phyloP scores from a whole-genome alignment of 2,329 filamentous ascomycete genomes.

The Botrytis fabae region DNA sequence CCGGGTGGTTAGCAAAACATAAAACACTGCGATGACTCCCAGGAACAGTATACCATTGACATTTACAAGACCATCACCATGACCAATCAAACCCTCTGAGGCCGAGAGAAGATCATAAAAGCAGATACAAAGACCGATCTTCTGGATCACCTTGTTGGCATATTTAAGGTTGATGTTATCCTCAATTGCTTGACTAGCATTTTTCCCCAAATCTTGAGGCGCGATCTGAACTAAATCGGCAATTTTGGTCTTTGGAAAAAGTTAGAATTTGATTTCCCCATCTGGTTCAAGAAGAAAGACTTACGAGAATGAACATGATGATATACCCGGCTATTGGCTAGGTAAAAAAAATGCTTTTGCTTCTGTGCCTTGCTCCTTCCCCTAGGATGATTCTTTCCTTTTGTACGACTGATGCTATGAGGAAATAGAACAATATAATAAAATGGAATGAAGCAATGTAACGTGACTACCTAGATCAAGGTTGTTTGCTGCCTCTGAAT shows the following conservation, averaged over 20 bases:
- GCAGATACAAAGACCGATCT: slow-evolving; percentile 89
- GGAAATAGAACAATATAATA: neutral
- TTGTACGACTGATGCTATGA: neutral
- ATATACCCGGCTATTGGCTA: neutral
- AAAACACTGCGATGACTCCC: neutral
- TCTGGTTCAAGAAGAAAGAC: slow-evolving; percentile 30
- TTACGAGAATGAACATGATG: slow-evolving; percentile 52
- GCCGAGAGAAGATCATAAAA: slow-evolving; percentile 88
- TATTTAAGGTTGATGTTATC: slow-evolving; percentile 98
- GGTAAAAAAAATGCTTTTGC: neutral
- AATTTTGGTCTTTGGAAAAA: slow-evolving; percentile 73
- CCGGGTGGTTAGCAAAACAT: slow-evolving; percentile 20
- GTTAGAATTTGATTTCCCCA: slow-evolving; percentile 16
- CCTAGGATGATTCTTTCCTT: neutral
- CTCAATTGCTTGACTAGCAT: slow-evolving; percentile 81
- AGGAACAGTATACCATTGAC: slow-evolving; percentile 69
- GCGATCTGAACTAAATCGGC: slow-evolving; percentile 92
- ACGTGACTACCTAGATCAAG: neutral
- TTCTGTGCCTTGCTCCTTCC: slow-evolving; percentile 1
- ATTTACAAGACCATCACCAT: slow-evolving; percentile 88
- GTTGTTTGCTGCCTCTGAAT: neutral
- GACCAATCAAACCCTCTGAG: slow-evolving; percentile 90
- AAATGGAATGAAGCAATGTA: neutral
- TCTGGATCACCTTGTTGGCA: slow-evolving; percentile 91
- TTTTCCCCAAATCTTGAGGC: slow-evolving; percentile 83